Evolutionary conservation across 1,284 basidiomycete genomes (phyloP), one percentile per base, ranked within the genome.

Genomic region (Marasmius sp.): DNA sequence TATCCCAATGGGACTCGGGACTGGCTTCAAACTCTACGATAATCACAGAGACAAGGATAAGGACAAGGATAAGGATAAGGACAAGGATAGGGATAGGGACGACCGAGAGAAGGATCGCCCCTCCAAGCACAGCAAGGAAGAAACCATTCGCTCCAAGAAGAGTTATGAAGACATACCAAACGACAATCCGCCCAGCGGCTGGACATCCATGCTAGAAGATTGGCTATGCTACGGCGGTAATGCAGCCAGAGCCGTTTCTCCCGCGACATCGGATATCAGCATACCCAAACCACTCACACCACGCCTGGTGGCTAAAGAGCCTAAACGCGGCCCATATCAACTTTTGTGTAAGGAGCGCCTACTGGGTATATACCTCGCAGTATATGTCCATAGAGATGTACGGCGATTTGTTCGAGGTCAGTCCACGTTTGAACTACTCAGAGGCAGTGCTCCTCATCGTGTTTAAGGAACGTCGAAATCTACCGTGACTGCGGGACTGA

Each of bases 301-400:
- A 58, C 75, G 78, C 10, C 70, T 72, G 39, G 74, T 75, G 2
- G 68, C 75, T 3, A 82, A 76, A 63, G 79, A 81, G 36, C 71
- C 70, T 11, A 75, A 78, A 52, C 81, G 80, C 69, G 89, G 88
- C 0, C 92, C 92, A 5, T 96, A 96, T 69, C 82, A 91, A 68
- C 79, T 94, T 12, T 78, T 95, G 20, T 82, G 85, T 57, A 96
- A 96, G 73, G 92, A 95, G 67, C 82, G 94, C 12, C 82, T 96
- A 78, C 92, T 95, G 91, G 94, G 94, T 1, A 85, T 95, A 52
- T 95, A 95, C 72, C 76, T 92, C 36, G 84, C 89, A 2, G 72
- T 93, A 3, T 93, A 88, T 67, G 80, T 92, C 41, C 87, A 92
- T 69, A 82, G 83, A 22, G 90, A 92, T 66, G 71, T 89, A 33